phyloP scores from a whole-genome alignment of 805 yeast genomes.

The Candida ascalaphidarum region DNA sequence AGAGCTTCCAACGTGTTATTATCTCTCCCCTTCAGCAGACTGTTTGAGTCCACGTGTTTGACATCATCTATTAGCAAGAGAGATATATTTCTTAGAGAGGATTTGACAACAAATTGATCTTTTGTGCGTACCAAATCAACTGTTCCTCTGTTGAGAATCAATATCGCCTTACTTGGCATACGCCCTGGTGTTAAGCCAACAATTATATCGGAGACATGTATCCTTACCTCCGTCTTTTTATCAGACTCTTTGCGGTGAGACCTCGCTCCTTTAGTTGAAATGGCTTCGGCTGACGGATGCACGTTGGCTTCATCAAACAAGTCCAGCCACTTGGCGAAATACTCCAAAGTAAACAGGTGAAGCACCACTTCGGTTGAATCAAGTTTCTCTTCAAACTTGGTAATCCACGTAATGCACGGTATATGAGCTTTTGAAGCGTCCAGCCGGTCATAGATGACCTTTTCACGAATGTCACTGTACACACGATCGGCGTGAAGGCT shows the following conservation, averaged over 20 bases:
- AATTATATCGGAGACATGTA: constrained; percentile 41
- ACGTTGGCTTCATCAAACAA: constrained; percentile 23
- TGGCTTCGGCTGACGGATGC: constrained; percentile 2
- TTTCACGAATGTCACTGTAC: constrained; percentile 4
- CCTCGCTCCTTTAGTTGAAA: constrained; percentile 1
- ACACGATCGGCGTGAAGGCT: constrained; percentile 5
- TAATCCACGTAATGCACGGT: no score
- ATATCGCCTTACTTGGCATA: constrained; percentile 42
- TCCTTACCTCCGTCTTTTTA: not conserved
- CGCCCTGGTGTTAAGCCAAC: constrained; percentile 60
- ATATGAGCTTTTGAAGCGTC: no score
- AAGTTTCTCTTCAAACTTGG: constrained; percentile 17
- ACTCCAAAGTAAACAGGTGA: constrained; percentile 42
- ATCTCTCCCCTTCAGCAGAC: not conserved
- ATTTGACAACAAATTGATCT: constrained; percentile 24
- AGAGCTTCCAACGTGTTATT: not conserved
- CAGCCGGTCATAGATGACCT: constrained; percentile 14
- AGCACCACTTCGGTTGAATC: constrained; percentile 34
- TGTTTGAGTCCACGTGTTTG: constrained; percentile 3
- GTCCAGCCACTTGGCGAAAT: constrained; percentile 52
- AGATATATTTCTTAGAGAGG: constrained; percentile 41
- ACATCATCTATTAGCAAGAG: constrained; percentile 60
- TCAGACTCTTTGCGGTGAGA: not conserved
- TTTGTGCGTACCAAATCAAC: constrained; percentile 35
- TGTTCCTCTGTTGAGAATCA: constrained; percentile 47